Evolutionary conservation across 129 eudicot genomes (phyloP), one percentile per base, ranked within the genome.

Genomic region (Heracleum sosnowskyi): DNA sequence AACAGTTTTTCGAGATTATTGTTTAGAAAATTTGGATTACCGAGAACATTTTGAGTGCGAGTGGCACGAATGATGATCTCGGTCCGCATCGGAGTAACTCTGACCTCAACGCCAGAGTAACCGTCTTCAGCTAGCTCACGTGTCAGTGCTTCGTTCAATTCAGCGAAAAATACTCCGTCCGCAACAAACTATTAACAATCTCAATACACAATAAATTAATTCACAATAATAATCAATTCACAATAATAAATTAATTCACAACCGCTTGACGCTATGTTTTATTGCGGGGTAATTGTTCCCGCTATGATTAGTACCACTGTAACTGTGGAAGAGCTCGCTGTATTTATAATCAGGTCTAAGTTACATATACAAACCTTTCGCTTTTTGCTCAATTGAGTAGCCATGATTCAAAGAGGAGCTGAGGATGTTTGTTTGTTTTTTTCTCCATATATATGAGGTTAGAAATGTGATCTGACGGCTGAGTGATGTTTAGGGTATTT

Each of bases 41-140:
- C 97, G 8, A 92, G 91, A 80, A 92, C 92, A 34, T 92, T 92
- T 41, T 92, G 97, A 39, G 97, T 92, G 39, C 97, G 92, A 39
- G 97, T 91, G 66, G 97, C 97, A 15, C 95, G 82, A 63, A 89
- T 91, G 82, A 89, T 92, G 80, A 92, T 91, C 81, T 91, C 95
- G 7, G 92, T 92, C 12, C 97, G 85, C 97, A 92, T 86, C 17
- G 97, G 97, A 5, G 94, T 91, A 37, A 91, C 97, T 88, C 97
- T 88, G 68, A 92, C 96, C 85, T 92, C 97, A 3, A 92, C 97
- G 5, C 97, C 97, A 22, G 97, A 90, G 86, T 92, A 92, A 1
- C 97, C 97, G 81, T 92, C 97, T 80, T 92, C 97, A 4, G 96
- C 97, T 0, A 92, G 90, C 80, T 90, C 97, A 31, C 96, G 81